Evolutionary conservation across 1,284 basidiomycete species (phyloP).

Genomic region (Ceratobasidium sp.): DNA sequence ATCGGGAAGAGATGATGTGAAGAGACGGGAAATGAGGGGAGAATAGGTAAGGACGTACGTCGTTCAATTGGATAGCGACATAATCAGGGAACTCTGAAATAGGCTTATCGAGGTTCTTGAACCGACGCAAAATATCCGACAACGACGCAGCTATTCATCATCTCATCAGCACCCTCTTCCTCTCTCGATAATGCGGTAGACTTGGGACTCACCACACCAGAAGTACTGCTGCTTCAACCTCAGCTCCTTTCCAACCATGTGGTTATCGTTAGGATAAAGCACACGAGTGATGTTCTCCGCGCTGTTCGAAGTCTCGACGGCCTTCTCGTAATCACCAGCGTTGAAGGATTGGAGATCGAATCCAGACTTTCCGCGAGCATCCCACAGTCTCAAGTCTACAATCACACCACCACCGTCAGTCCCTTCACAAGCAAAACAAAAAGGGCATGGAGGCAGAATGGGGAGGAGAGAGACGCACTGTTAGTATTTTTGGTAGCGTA

Average conservation of each 20-base stretch:
- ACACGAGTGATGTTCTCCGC: constrained; percentile 92
- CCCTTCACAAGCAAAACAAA: no score
- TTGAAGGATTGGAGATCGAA: constrained; percentile 95
- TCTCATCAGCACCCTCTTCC: no score
- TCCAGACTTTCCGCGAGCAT: constrained; percentile 87
- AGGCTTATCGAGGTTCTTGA: constrained; percentile 80
- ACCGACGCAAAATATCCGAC: constrained; percentile 84
- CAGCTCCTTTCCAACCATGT: constrained; percentile 82
- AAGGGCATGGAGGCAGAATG: neutral
- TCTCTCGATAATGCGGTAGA: no score
- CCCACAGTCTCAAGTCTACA: constrained; percentile 67
- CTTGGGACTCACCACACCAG: constrained; percentile 67
- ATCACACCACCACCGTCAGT: no score
- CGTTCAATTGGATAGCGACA: constrained; percentile 90
- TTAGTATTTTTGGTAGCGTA: constrained; percentile 81
- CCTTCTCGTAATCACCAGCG: constrained; percentile 88
- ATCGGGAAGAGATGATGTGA: neutral
- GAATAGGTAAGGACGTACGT: constrained; percentile 59
- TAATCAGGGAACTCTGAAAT: constrained; percentile 83
- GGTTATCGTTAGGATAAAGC: constrained; percentile 87
- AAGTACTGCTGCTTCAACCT: constrained; percentile 95
- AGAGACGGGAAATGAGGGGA: neutral
- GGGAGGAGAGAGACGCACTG: constrained; percentile 59
- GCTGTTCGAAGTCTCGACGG: constrained; percentile 85
- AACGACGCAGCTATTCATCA: constrained; percentile 74